Evolutionary conservation across 345 rosid genomes (phyloP), one percentile per base, ranked within the genome.

Genomic region (Bruguiera sexangula): DNA sequence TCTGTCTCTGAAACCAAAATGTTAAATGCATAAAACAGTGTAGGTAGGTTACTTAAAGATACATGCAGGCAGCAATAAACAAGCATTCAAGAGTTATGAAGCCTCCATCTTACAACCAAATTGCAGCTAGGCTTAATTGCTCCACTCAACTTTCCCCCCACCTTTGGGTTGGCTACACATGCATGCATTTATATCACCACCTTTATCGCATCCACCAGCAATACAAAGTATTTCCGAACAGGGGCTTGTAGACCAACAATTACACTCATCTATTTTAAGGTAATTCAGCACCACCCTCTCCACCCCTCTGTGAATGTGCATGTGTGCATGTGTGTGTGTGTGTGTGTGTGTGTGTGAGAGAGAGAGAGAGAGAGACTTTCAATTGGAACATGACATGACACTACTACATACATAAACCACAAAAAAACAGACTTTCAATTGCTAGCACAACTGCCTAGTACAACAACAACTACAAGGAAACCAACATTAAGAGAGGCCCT

Each of bases 101-200:
- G 36, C 62, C 19, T n/a, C 43, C 11, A 73, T 63, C 53, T 65
- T 53, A 48, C 39, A 59, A 66, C 43, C 32, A 69, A 62, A 69
- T 32, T 67, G 69, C 50, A 65, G 78, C 71, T 62, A 52, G 73
- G 82, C 73, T 82, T 83, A 76, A 85, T 83, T 76, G 84, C 81
- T 61, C 50, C 76, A 62, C 83, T 80, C 81, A 83, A 77, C 83
- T 7, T 5, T 77, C 83, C 77, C 78, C 88, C 77, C 75, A 80
- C 80, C 81, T 65, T 50, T 32, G 67, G 51, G 81, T 74, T 75
- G 86, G 78, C 81, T 72, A 31, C 82, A 78, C 72, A 84, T 63
- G 68, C 63, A 82, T 56, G 70, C 85, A 85, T 81, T 85, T 69
- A 83, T 76, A 73, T 67, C 72, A 70, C 19, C 78, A 58, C 80